Evolutionary conservation across 2,329 filamentous ascomycete genomes (phyloP).

Genomic region (Corynespora cassiicola): DNA sequence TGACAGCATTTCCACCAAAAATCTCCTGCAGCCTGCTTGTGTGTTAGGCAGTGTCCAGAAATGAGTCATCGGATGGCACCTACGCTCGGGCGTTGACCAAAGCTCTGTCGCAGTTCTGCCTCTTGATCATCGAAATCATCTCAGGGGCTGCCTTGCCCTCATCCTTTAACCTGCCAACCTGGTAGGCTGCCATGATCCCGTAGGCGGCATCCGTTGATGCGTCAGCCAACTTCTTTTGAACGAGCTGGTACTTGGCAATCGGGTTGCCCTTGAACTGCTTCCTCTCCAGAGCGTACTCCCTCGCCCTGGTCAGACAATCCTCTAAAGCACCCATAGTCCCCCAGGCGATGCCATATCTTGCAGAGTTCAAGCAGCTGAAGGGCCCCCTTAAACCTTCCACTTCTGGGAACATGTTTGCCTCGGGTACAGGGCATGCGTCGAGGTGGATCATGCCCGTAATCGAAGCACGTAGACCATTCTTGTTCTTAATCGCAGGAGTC

Average conservation of each 20-base stretch:
- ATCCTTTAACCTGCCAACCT: constrained; percentile 93
- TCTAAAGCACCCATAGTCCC: constrained; percentile 94
- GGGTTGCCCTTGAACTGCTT: constrained; percentile 97
- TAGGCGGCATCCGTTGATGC: constrained; percentile 89
- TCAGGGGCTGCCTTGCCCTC: constrained; percentile 86
- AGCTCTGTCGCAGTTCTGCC: constrained; percentile 95
- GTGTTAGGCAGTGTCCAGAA: too few relatives aligned
- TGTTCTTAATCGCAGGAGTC: constrained; percentile 91
- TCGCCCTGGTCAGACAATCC: constrained; percentile 81
- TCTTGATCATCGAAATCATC: constrained; percentile 97
- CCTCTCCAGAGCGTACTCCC: constrained; percentile 88
- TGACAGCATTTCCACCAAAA: constrained; percentile 97
- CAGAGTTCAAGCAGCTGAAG: constrained; percentile 93
- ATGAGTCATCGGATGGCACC: constrained; percentile 39
- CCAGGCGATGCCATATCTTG: constrained; percentile 90
- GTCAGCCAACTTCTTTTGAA: constrained; percentile 97
- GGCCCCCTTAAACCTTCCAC: constrained; percentile 87
- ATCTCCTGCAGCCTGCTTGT: constrained; percentile 84
- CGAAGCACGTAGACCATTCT: constrained; percentile 90
- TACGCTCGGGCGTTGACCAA: constrained; percentile 75
- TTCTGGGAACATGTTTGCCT: constrained; percentile 91
- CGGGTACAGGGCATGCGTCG: constrained; percentile 85
- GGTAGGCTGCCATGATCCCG: constrained; percentile 86
- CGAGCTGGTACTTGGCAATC: constrained; percentile 91
- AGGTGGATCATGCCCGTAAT: constrained; percentile 98